Evolutionary conservation across 2,329 filamentous ascomycete genomes (phyloP).

Genomic region (Elsinoe batatas): DNA sequence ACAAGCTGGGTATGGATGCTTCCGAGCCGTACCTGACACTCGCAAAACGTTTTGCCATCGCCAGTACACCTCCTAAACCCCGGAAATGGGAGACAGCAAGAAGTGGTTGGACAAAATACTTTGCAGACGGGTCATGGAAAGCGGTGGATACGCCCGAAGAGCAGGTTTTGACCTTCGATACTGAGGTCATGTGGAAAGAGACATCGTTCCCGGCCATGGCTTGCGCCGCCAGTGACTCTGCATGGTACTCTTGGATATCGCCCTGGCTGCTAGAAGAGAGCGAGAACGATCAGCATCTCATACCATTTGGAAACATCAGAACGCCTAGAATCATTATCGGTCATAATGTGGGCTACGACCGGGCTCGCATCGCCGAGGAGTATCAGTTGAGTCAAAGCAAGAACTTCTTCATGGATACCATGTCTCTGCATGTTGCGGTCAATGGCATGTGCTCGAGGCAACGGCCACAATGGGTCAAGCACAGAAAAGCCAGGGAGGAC

Average conservation of each 20-base stretch:
- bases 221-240: slow-evolving; percentile 76
- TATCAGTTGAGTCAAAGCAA: slow-evolving; percentile 74
- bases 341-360: slow-evolving; percentile 92
- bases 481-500: slow-evolving; percentile 79
- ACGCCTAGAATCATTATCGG: slow-evolving; percentile 73
- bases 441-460: slow-evolving; percentile 99
- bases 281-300: slow-evolving; percentile 64
- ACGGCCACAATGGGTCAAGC: slow-evolving; percentile 93
- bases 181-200: slow-evolving; percentile 92
- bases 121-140: slow-evolving; percentile 61
- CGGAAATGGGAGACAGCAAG: slow-evolving; percentile 60
- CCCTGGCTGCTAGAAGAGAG: slow-evolving; percentile 87
- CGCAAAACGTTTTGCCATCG: slow-evolving; percentile 63
- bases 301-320: slow-evolving; percentile 71
- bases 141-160: slow-evolving; percentile 68
- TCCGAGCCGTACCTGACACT: slow-evolving; percentile 72
- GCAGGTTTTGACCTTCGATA: slow-evolving; percentile 80
- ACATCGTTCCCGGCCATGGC: slow-evolving; percentile 93
- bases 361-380: slow-evolving; percentile 79
- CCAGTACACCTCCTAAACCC: slow-evolving; percentile 48
- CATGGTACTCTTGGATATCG: slow-evolving; percentile 97
- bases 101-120: slow-evolving; percentile 94
- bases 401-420: slow-evolving; percentile 88
- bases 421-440: slow-evolving; percentile 94
- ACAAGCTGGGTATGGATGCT: slow-evolving; percentile 74